Percentiles rank a stretch among this genome's conserved stretches.
Conservation (phyloP, 2,329 filamentous ascomycete genomes). For the Cladophialophora carrionii region DNA sequence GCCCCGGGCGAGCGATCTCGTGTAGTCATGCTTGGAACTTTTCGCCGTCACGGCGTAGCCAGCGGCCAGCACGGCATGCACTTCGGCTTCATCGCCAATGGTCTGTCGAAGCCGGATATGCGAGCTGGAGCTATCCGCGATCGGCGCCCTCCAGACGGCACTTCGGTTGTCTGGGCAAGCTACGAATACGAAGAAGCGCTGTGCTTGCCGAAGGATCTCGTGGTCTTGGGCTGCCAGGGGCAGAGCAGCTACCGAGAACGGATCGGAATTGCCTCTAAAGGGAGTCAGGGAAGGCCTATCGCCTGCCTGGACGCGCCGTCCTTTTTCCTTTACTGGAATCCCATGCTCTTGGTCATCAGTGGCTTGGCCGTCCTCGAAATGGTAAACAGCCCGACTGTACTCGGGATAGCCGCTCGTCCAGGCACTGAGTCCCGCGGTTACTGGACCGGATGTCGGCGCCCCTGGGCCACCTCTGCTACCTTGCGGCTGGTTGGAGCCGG, state of each 20-base stretch:
- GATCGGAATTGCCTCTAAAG: slow-evolving; percentile 27
- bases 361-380: slow-evolving; percentile 24
- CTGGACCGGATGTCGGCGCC: background rate
- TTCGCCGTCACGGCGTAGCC: slow-evolving; percentile 18
- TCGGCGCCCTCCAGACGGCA: slow-evolving; percentile 26
- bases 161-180: slow-evolving; percentile 23
- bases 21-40: slow-evolving; percentile 1
- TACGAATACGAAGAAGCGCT: slow-evolving; percentile 24
- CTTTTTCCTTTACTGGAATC: background rate
- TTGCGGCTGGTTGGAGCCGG: slow-evolving; percentile 5
- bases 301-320: background rate
- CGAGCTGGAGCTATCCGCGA: slow-evolving; percentile 22
- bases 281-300: background rate
- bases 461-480: background rate
- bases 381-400: slow-evolving; percentile 13
- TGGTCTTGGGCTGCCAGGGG: slow-evolving; percentile 15
- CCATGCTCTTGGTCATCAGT: slow-evolving; percentile 19
- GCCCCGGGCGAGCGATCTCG: slow-evolving; percentile 1
- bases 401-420: background rate
- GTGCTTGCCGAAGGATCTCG: slow-evolving; percentile 26
- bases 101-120: slow-evolving; percentile 17
- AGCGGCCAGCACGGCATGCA: slow-evolving; percentile 26
- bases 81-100: slow-evolving; percentile 21
- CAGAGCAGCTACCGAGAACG: slow-evolving; percentile 22
- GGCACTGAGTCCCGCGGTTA: background rate